Percentiles rank a stretch among this genome's conserved stretches.
phyloP scores from a whole-genome alignment of 768 basidiomycete species.

The Mycena capillaripes region DNA sequence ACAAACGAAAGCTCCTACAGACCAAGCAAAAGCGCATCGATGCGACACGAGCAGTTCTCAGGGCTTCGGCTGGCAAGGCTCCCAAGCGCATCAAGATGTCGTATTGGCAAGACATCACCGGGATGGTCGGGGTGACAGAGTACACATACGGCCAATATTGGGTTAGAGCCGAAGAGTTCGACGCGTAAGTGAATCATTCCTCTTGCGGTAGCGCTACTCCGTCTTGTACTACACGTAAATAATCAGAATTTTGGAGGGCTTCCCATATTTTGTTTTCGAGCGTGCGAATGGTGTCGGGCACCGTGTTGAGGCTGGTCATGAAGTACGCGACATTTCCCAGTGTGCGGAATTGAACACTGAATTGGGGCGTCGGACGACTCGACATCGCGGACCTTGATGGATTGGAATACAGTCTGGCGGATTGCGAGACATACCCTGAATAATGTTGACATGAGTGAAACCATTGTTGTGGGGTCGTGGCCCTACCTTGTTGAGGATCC shows the following conservation, averaged over 20 bases:
- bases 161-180: constrained; percentile 10
- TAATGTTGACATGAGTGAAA: not conserved
- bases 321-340: constrained; percentile 94
- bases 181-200: not conserved
- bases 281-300: constrained; percentile 62
- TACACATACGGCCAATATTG: constrained; percentile 11
- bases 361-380: constrained; percentile 58
- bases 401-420: constrained; percentile 74
- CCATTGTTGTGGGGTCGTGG: constrained; percentile 31
- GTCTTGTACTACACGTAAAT: not conserved
- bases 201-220: too few species aligned
- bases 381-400: constrained; percentile 55
- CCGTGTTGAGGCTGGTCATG: constrained; percentile 89
- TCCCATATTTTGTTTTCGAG: constrained; percentile 76
- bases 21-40: not conserved
- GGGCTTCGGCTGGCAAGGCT: not conserved
- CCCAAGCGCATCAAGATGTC: constrained; percentile 21
- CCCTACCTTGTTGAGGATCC: constrained; percentile 66
- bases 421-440: constrained; percentile 70
- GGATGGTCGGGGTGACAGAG: not conserved
- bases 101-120: constrained; percentile 20
- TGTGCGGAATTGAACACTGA: constrained; percentile 88
- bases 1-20: not conserved
- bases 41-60: constrained; percentile 5
- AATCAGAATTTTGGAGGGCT: constrained; percentile 40